Evolutionary conservation across 345 rosid genomes (phyloP).

Genomic region (Barbarea vulgaris): DNA sequence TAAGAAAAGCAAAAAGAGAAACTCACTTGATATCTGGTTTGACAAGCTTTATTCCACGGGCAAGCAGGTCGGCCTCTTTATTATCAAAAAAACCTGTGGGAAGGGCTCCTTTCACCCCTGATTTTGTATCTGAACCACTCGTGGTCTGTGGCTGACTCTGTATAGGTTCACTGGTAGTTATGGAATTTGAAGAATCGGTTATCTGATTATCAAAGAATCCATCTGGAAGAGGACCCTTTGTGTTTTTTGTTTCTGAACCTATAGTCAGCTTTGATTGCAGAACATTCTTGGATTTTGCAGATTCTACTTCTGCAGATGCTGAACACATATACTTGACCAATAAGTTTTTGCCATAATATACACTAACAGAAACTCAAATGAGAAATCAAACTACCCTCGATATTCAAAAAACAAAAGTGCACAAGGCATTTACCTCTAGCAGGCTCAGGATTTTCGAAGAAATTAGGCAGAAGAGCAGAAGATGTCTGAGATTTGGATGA

Average conservation of each 20-base stretch:
- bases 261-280: conserved; percentile 40
- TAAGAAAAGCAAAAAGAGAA: neutral
- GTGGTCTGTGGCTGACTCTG: conserved; percentile 33
- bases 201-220: conserved; percentile 82
- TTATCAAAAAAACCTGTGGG: conserved; percentile 95
- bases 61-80: conserved; percentile 94
- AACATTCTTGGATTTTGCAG: conserved; percentile 21
- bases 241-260: conserved; percentile 47
- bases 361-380: neutral
- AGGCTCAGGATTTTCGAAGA: conserved; percentile 54
- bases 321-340: neutral
- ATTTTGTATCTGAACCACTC: conserved; percentile 45
- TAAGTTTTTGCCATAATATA: conserved; percentile 1
- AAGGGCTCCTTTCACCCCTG: conserved; percentile 61
- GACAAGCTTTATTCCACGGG: conserved; percentile 90
- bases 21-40: conserved; percentile 92
- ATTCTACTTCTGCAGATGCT: conserved; percentile 3
- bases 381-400: neutral
- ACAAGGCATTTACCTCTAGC: conserved; percentile 45
- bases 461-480: conserved; percentile 58
- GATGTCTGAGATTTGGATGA: conserved; percentile 42
- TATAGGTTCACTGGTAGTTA: conserved; percentile 44
- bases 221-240: conserved; percentile 70
- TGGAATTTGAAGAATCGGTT: conserved; percentile 62
- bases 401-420: neutral